Evolutionary conservation across 306 rosid genomes (phyloP), one percentile per base, ranked within the genome.

Genomic region (Mucuna pruriens): DNA sequence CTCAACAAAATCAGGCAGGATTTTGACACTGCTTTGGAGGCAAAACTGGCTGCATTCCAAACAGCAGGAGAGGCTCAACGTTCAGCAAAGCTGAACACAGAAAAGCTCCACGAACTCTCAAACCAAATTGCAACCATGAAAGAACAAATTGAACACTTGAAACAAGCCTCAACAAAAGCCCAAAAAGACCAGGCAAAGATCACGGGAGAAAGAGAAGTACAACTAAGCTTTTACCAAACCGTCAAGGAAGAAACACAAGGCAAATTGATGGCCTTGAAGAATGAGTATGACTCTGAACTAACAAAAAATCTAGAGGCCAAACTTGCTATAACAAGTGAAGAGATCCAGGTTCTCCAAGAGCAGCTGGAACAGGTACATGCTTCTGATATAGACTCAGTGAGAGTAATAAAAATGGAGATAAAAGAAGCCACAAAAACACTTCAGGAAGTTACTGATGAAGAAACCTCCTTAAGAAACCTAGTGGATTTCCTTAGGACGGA

Each of bases 11-110:
- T 93, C 39, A 87, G 98, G 44, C 99, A 90, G 76, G 98, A 93
- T 84, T 95, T 91, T 7, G 99, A 93, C 51, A 89, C 93, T 0
- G 93, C 98, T 22, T 84, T 95, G 82, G 99, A 95, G 87, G 89
- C 92, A 15, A 95, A 93, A 71, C 70, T 84, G 17, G 90, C 88
- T 33, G 97, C 99, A 0, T 95, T 95, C 78, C 99, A 95, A 61
- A 84, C 84, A n/a, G 99, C 94, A 9, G 98, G 91, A 16, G 99
- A 95, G 83, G 98, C 97, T 1, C 96, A 90, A 54, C 91, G 96
- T 31, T 89, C 93, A 0, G 96, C 96, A 0, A 90, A 91, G 5
- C 17, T 87, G 12, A 88, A 89, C 85, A 25, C 85, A 0, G 97
- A 95, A 49, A 90, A 86, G 82, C 57, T 75, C 66, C 62, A 54